Evolutionary conservation across 805 yeast genomes (phyloP), one percentile per base, ranked within the genome.

Genomic region (Candida sanyiensis): DNA sequence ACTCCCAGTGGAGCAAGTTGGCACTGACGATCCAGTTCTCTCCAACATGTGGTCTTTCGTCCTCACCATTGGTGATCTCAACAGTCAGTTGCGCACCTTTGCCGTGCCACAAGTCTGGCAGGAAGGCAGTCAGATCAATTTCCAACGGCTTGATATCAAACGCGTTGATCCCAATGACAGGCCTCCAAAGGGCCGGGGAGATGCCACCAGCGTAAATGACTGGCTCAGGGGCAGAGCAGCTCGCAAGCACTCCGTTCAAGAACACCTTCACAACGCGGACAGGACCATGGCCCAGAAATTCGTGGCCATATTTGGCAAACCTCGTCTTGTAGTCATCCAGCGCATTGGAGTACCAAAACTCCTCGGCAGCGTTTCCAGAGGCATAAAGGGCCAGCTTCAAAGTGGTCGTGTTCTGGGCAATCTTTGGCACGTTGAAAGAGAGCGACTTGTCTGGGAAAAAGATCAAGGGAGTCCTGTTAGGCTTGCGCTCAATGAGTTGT

Each of bases 141-240:
- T 77, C 80, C 47, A 81, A 66, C n/a, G 81, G 70, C 13, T 76
- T 77, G 22, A 86, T 63, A 56, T 87, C 94, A 60, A 78, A 84
- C 1, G 95, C 80, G 42, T 77, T 72, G 15, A 73, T 69, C 3
- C 85, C 79, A 6, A 86, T 95, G 44, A 83, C 75, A 4, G 94
- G 86, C 35, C 72, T 69, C 96, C 96, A 87, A 33, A 86, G 62
- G 4, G 80, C 69, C 1, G 96, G 95, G 2, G 88, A 73, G 24
- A 79, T 62, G 2, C 95, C 95, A 6, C 95, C 95, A 1, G 95
- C 77, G 61, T 70, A 87, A 12, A 87, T 71, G 7, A 79, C 74
- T 2, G 90, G 89, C 47, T 73, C 76, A 3, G 95, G 94, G 19
- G 77, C 64, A 21, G 72, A 72, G 3, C 77, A 63, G 2, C 80